Evolutionary conservation across 2,329 filamentous ascomycete genomes (phyloP).

Genomic region (Macroventuria anomochaeta): DNA sequence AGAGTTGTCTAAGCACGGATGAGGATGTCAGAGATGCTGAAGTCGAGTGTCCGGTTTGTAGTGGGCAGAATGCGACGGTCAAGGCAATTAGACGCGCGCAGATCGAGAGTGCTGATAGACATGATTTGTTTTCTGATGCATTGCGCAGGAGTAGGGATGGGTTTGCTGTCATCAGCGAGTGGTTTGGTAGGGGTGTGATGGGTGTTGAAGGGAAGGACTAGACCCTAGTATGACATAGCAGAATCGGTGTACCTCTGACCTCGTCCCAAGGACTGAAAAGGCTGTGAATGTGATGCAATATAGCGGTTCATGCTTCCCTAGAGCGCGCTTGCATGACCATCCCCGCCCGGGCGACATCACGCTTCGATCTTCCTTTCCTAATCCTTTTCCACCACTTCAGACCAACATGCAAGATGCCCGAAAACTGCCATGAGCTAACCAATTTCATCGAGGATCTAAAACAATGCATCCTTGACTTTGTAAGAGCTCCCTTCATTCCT

Average conservation of each 20-base stretch:
- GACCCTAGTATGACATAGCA: neutral
- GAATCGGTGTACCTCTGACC: too few species aligned
- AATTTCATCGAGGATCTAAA: neutral
- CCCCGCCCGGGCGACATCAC: too few species aligned
- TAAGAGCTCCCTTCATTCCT: neutral
- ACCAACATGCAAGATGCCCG: too few species aligned
- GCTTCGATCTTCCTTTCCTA: too few species aligned
- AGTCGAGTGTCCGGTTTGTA: constrained; percentile 86
- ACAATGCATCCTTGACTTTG: neutral
- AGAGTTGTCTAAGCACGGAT: constrained; percentile 77
- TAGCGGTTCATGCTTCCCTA: too few species aligned
- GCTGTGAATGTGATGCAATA: too few species aligned
- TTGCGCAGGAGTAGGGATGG: constrained; percentile 78
- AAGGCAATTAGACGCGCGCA: constrained; percentile 85
- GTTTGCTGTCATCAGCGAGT: constrained; percentile 91
- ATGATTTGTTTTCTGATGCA: constrained; percentile 87
- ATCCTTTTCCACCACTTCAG: too few species aligned
- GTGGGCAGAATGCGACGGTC: constrained; percentile 83
- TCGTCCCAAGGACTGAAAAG: too few species aligned
- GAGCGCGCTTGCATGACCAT: too few species aligned
- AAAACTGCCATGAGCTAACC: too few species aligned
- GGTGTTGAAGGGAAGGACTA: constrained; percentile 51
- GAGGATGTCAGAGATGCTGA: constrained; percentile 67
- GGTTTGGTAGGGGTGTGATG: constrained; percentile 95
- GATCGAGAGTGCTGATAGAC: constrained; percentile 81